These are phyloP conservation scores for Apiospora kogelbergensis DNA, from an alignment of 2,329 filamentous ascomycete genomes.

Conservation along the genomic window DNA sequence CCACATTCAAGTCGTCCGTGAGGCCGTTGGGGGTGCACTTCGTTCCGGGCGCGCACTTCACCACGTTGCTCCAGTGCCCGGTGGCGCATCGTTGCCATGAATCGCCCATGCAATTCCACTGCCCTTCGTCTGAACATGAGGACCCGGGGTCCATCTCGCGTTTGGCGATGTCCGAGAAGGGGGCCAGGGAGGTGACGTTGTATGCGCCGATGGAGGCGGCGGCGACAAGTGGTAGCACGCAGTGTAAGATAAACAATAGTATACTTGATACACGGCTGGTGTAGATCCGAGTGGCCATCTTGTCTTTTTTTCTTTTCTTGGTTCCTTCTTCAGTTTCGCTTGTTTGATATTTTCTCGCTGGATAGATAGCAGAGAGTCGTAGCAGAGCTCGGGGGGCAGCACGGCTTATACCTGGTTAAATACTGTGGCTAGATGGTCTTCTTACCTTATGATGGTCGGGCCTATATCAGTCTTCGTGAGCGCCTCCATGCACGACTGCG, in stretches of 20 bases:
- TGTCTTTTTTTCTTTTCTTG: not conserved
- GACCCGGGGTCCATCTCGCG: constrained; percentile 32
- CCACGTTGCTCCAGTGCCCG: constrained; percentile 46
- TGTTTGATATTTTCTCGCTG: not conserved
- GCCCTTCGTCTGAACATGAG: constrained; percentile 46
- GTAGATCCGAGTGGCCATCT: not conserved
- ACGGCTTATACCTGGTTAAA: not conserved
- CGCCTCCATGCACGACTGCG: not conserved
- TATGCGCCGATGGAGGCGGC: not conserved
- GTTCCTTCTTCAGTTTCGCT: not conserved
- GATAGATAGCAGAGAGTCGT: not conserved
- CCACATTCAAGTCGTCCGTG: constrained; percentile 39
- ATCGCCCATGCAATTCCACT: constrained; percentile 53
- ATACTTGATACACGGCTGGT: not conserved
- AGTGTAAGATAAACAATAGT: not conserved
- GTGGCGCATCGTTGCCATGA: constrained; percentile 51
- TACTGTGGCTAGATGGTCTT: not conserved
- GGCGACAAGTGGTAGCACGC: not conserved
- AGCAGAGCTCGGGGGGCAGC: not conserved
- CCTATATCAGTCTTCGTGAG: not conserved
- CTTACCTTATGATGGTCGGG: not conserved
- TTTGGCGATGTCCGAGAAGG: not conserved
- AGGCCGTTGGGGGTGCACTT: constrained; percentile 44
- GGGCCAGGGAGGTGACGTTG: not conserved
- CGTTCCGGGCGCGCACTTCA: constrained; percentile 45